phyloP scores from a whole-genome alignment of 768 basidiomycete species.

The Leccinum ochraceum region DNA sequence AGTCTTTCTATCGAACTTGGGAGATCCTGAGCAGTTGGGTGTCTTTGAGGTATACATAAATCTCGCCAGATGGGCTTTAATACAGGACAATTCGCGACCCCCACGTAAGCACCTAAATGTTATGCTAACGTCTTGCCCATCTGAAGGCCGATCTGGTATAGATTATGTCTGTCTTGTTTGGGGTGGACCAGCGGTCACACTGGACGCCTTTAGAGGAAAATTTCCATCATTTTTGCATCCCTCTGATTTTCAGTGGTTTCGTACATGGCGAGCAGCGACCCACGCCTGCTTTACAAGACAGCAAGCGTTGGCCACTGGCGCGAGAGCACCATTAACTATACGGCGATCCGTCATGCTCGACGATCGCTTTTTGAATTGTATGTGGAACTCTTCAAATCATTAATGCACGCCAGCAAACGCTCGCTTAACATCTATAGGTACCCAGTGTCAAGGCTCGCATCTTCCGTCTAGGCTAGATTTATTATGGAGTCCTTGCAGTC shows the following conservation, averaged over 20 bases:
- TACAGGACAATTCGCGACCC: background rate
- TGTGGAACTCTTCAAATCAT: slow-evolving; percentile 3
- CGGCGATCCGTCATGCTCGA: slow-evolving; percentile 23
- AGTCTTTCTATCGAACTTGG: slow-evolving; percentile 9
- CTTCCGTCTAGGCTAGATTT: slow-evolving; percentile 13
- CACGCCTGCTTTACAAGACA: slow-evolving; percentile 3
- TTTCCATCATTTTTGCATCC: slow-evolving; percentile 6
- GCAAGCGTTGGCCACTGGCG: background rate
- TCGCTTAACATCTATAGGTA: slow-evolving; percentile 1
- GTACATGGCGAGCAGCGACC: slow-evolving; percentile 14
- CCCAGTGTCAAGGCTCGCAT: slow-evolving; percentile 11
- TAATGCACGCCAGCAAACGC: background rate
- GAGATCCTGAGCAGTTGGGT: slow-evolving; percentile 22
- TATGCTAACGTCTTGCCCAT: background rate
- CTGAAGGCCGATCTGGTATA: background rate
- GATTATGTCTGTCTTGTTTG: slow-evolving; percentile 15
- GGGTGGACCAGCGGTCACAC: slow-evolving; percentile 13
- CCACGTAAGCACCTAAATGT: background rate
- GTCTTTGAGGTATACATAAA: slow-evolving; percentile 18
- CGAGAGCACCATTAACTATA: background rate
- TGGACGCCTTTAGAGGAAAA: slow-evolving; percentile 13
- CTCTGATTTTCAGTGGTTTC: slow-evolving; percentile 5
- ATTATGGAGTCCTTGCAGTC: slow-evolving; percentile 32
- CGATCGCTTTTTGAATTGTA: slow-evolving; percentile 23
- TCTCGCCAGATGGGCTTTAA: slow-evolving; percentile 19